Evolutionary conservation across 768 basidiomycete genomes (phyloP).

Genomic region (Rickenella mellea): DNA sequence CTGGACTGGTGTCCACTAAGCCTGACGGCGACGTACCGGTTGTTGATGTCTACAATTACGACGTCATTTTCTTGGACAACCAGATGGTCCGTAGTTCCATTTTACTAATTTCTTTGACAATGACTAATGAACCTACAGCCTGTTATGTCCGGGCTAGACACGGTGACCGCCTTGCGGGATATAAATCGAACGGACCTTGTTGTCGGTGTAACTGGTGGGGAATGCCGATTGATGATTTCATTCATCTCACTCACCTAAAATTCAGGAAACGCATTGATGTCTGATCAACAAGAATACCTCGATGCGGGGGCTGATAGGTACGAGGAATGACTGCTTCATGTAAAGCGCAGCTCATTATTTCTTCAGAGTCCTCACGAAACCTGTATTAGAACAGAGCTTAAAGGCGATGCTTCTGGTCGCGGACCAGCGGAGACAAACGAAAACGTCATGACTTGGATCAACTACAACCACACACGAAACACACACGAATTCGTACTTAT

Average conservation of each 20-base stretch:
- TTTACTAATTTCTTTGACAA: too few species aligned
- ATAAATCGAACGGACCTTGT: constrained; percentile 20
- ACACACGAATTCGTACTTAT: too few species aligned
- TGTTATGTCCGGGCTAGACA: constrained; percentile 17
- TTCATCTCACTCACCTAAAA: neutral
- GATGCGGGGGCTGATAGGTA: constrained; percentile 13
- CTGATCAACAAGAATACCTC: constrained; percentile 12
- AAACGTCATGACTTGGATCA: too few species aligned
- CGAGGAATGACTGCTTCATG: constrained; percentile 15
- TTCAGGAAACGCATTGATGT: constrained; percentile 1
- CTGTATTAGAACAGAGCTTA: constrained; percentile 7
- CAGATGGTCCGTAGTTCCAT: constrained; percentile 11
- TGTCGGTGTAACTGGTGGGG: constrained; percentile 8
- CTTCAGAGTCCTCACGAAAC: constrained; percentile 15
- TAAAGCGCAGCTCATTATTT: neutral
- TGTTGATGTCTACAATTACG: too few species aligned
- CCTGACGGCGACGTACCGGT: too few species aligned
- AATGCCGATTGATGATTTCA: neutral
- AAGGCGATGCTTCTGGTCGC: constrained; percentile 1
- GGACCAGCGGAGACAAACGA: neutral
- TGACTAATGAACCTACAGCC: constrained; percentile 2
- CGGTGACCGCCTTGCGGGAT: constrained; percentile 16
- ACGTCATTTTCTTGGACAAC: constrained; percentile 24
- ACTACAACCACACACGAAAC: too few species aligned
- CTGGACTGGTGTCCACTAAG: neutral